phyloP scores from a whole-genome alignment of 2,329 filamentous ascomycete genomes.

The Paramyrothecium roridum region DNA sequence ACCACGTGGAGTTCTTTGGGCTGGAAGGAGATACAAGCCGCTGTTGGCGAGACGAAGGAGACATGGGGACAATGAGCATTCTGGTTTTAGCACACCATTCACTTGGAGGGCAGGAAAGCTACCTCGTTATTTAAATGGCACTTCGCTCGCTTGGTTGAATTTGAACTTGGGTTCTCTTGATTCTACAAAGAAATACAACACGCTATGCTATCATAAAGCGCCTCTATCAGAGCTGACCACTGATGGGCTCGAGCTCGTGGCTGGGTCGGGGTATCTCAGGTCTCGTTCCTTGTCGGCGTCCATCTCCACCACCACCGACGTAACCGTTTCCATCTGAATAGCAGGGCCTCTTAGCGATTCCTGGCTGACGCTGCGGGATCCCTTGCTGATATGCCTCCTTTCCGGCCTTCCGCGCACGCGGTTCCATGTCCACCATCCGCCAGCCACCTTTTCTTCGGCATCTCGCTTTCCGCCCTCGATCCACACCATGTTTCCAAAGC shows the following conservation, averaged over 20 bases:
- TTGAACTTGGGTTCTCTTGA: not conserved
- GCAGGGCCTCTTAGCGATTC: slow-evolving; percentile 31
- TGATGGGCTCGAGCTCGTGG: slow-evolving; percentile 18
- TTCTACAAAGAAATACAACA: not conserved
- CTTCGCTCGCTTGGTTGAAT: too few relatives aligned
- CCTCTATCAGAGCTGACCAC: slow-evolving; percentile 22
- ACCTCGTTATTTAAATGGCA: too few relatives aligned
- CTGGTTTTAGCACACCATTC: too few relatives aligned
- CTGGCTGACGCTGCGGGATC: slow-evolving; percentile 20
- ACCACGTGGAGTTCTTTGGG: slow-evolving; percentile 36
- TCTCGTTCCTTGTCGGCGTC: slow-evolving; percentile 22
- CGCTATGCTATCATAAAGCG: not conserved
- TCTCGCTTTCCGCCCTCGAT: slow-evolving; percentile 25
- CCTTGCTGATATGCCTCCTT: not conserved
- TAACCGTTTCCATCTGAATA: slow-evolving; percentile 42
- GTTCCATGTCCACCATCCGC: slow-evolving; percentile 24
- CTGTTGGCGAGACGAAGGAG: not conserved
- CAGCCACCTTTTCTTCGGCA: slow-evolving; percentile 8
- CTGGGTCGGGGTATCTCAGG: slow-evolving; percentile 17
- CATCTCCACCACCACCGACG: slow-evolving; percentile 36
- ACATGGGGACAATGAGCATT: not conserved
- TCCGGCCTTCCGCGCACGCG: slow-evolving; percentile 5
- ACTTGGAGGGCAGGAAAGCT: too few relatives aligned
- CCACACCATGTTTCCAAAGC: slow-evolving; percentile 39
- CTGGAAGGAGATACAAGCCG: slow-evolving; percentile 23